Evolutionary conservation across 2,329 filamentous ascomycete genomes (phyloP).

Genomic region (Hymenoscyphus occultus): DNA sequence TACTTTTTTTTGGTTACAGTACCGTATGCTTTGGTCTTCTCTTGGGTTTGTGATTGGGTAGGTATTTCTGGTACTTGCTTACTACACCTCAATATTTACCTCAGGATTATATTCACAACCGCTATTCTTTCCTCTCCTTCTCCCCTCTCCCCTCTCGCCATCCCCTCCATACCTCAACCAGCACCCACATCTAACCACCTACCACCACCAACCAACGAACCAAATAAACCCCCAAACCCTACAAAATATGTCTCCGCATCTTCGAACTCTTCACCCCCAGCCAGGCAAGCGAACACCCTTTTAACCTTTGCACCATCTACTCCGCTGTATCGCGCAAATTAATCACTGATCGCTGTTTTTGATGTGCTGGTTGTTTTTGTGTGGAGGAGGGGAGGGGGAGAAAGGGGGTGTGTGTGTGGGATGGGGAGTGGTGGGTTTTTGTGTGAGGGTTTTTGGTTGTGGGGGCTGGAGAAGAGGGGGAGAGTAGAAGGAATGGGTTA

Average conservation of each 20-base stretch:
- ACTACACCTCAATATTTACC: neutral
- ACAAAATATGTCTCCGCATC: neutral
- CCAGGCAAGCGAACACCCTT: neutral
- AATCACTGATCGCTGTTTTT: neutral
- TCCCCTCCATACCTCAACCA: no score
- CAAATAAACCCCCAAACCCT: neutral
- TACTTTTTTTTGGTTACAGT: neutral
- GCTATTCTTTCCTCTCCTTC: neutral
- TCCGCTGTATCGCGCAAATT: neutral
- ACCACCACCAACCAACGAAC: neutral
- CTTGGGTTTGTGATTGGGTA: neutral
- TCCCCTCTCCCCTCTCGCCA: no score
- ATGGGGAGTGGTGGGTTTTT: no score
- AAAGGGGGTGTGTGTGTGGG: neutral
- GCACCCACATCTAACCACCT: neutral
- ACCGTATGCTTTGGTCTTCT: neutral
- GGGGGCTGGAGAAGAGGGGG: no score
- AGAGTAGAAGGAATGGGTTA: no score
- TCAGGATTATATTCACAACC: neutral
- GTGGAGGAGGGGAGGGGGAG: neutral
- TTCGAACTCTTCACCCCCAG: constrained; percentile 5
- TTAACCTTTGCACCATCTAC: neutral
- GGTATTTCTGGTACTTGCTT: neutral
- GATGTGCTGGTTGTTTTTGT: neutral
- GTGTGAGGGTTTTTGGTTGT: no score